Evolutionary conservation across 2,329 filamentous ascomycete species (phyloP), one percentile per base, ranked within the genome.

Genomic region (Phyllosticta citriasiana): DNA sequence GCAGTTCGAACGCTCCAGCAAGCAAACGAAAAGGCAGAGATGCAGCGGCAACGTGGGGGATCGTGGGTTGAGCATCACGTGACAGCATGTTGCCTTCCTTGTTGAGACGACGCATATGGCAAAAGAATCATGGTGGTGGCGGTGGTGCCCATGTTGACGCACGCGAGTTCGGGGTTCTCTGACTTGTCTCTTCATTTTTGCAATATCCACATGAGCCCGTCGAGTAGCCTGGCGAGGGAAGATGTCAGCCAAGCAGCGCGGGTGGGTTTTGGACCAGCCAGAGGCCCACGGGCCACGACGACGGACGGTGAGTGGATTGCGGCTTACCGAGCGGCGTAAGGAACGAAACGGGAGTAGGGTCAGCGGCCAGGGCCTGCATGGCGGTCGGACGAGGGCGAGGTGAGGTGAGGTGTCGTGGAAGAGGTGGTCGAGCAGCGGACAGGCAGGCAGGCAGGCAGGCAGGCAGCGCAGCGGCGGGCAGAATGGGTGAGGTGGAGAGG

Each of bases 151-250:
- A 51, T 53, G 59, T 33, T 50, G 57, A 78, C 78, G 72, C 76
- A 80, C 78, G 76, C 70, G 78, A 79, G 66, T 77, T 69, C 64
- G 76, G 73, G 67, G 71, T 77, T 68, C 77, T 75, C 69, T 73
- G 72, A 76, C 77, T 77, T 71, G 74, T 73, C 54, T 75, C 69
- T 65, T 72, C 70, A 64, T 73, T 69, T 73, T 79, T 80, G 74
- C 78, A 80, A 68, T 80, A 80, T 60, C 78, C 78, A 68, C 78
- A 80, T 63, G 76, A 75, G 66, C 77, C 74, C 63, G 71, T 71
- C 65, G 77, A 75, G 69, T 80, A 80, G 68, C 78, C 78, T 80
- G 62, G 62, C 52, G 63, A 60, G 59, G 27, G 27, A 30, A 63
- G 55, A 58, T 55, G 59, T 59, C 25, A 53, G 55, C 19, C 52